A percentile compares a stretch with the other conserved stretches of the same genome.
These are phyloP conservation scores for Rhododendron mucronatum DNA, from an alignment of 148 eudicot genomes.

Conservation along the genomic window DNA sequence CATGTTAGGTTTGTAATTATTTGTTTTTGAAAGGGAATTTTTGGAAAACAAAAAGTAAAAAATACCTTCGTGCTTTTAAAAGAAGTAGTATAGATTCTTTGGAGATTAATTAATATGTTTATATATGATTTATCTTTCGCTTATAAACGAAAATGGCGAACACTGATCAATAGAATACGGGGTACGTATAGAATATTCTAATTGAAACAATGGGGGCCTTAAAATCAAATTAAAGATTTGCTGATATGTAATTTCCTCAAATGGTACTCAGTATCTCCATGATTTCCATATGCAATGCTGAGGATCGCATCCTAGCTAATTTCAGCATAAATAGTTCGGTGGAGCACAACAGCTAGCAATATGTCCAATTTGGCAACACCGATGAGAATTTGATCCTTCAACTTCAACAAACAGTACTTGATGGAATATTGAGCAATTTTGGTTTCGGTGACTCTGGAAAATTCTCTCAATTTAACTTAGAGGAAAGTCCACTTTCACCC, in stretches of 20 bases:
- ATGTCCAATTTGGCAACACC: neutral
- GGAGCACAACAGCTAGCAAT: neutral
- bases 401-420: neutral
- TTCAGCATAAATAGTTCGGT: neutral
- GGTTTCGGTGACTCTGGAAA: too few species aligned
- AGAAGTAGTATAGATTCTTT: neutral
- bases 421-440: neutral
- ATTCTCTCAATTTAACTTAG: too few species aligned
- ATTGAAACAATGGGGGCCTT: neutral
- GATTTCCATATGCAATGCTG: neutral
- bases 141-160: neutral
- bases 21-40: too few species aligned
- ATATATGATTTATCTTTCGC: neutral
- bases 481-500: too few species aligned
- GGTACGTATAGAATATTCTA: neutral
- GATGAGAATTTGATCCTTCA: neutral
- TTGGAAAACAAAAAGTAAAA: too few species aligned
- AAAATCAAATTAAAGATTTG: neutral
- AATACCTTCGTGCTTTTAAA: too few species aligned
- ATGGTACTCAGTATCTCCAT: neutral
- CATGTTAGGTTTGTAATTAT: too few species aligned
- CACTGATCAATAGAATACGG: neutral
- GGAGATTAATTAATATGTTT: neutral
- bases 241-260: neutral
- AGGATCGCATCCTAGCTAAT: neutral